Base-by-base conservation (phyloP, 805 yeast genomes). In the Nakazawaea wickerhamii region DNA sequence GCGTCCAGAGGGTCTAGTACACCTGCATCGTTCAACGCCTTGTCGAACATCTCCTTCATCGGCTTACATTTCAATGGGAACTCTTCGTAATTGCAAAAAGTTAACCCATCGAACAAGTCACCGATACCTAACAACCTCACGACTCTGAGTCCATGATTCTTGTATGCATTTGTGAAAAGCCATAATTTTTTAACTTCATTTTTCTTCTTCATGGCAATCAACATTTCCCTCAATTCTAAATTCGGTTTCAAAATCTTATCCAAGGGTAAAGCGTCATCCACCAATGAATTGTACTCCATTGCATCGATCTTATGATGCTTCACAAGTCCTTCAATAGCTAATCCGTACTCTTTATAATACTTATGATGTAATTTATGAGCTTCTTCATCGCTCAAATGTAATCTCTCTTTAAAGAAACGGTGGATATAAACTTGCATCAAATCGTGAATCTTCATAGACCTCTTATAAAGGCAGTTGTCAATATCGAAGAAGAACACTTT, bases 81-180 rank as follows among this genome's bases (percentile, higher is more conserved):
- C 39, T 67, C 55, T 38, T 78, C 67, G 58, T 93, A 93, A 64
- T 93, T 95, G 64, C 99, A 93, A 62, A 68, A 91, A 1, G 97
- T 88, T 51, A 93, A 72, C 0, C 99, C 99, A 50, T 91, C 98
- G 58, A 93, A 90, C 42, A 88, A 58, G 58, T 90, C 96, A n/a
- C 91, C 97, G 22, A 91, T 60, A 2, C 96, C 97, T 38, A 91
- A 67, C 37, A 91, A 68, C 33, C 79, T 72, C 15, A 89, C 71
- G 23, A 88, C 95, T 38, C 97, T 71, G 35, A 80, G 54, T 0
- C 91, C 99, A 62, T 91, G 99, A 55, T 79, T 88, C 57, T 82
- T 81, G 65, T 91, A 91, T 1, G 99, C 98, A 59, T 91, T 91
- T 4, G 99, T 91, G 55, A 88, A 84, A 34, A 93, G 71, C 99